These are phyloP conservation scores for Quercus gilva DNA, from an alignment of 306 rosid genomes.

Conservation along the genomic window DNA sequence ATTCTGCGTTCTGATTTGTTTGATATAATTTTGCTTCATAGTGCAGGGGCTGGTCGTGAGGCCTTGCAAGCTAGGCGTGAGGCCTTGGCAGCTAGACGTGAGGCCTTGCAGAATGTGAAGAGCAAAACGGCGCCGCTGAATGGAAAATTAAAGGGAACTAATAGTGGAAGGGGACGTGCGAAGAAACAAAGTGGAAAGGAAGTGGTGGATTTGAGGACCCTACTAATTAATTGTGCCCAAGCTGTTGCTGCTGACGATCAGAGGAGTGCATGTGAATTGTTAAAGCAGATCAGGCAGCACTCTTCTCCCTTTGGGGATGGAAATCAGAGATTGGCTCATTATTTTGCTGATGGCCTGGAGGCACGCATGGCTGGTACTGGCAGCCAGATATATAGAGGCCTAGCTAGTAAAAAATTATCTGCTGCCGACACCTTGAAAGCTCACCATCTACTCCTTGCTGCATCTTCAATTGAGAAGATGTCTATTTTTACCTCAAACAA, in stretches of 20 bases:
- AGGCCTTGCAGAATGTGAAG: conserved; percentile 49
- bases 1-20: conserved; percentile 53
- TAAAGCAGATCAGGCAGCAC: conserved; percentile 72
- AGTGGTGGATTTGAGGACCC: conserved; percentile 87
- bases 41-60: conserved; percentile 44
- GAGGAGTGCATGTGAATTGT: conserved; percentile 61
- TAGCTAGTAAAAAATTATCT: conserved; percentile 61
- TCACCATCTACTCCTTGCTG: conserved; percentile 73
- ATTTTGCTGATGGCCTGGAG: conserved; percentile 91
- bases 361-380: conserved; percentile 98
- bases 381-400: conserved; percentile 89
- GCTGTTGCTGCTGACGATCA: conserved; percentile 93
- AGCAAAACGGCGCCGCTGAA: conserved; percentile 29
- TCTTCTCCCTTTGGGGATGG: conserved; percentile 81
- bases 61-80: conserved; percentile 47
- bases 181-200: conserved; percentile 67
- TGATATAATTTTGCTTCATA: conserved; percentile 62
- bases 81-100: conserved; percentile 52
- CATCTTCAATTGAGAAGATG: conserved; percentile 84
- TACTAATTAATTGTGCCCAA: conserved; percentile 77
- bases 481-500: conserved; percentile 59
- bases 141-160: conserved; percentile 46
- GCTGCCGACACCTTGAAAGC: conserved; percentile 80
- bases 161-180: conserved; percentile 55
- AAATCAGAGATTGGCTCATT: conserved; percentile 79